Base-by-base conservation (phyloP, 2,329 filamentous ascomycete species). In the Paecilomyces variotii region DNA sequence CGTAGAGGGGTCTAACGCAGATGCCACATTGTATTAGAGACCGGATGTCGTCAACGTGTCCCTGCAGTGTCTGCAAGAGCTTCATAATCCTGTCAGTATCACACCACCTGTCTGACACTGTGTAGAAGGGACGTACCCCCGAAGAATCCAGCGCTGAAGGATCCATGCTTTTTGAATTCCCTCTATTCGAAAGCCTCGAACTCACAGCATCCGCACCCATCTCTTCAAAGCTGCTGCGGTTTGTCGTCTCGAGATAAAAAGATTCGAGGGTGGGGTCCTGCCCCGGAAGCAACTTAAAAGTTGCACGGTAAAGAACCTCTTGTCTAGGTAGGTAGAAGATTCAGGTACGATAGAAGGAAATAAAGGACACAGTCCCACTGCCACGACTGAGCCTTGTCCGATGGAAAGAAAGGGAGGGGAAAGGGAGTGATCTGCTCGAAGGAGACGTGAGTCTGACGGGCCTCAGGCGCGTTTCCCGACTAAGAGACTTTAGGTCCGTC, bases 1-100 rank as follows among this genome's bases (percentile, higher is more conserved):
- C 86, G 72, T 88, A 88, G 55, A 89, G 79, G 54, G 86, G 80
- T 57, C 83, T 81, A 63, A 87, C 82, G 72, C 87, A 89, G 62
- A 89, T 85, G 62, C 85, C 85, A 75, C 87, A 89, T 59, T 84
- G 85, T 65, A 87, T 76, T 32, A 87, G 77, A 30, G 73, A 75
- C 63, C 85, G 80, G 61, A 89, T 81, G 64, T 81, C 79, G 64
- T 85, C 80, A 53, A 89, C 80, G 70, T 88, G 84, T 53, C 76
- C 71, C 65, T 80, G 77, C 19, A 79, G 67, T 4, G 74, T 78
- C 60, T 74, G 64, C 27, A 76, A 65, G 34, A 78, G 71, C 73
- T 76, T 56, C 25, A 53, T 25, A 25, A 34, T 59, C 28, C 25
- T 52, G 50, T 52, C 27, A 52, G 27, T 26, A 52, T 2, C 25